phyloP scores from a whole-genome alignment of 2,329 filamentous ascomycete species.

The Fusarium pseudonygamai region DNA sequence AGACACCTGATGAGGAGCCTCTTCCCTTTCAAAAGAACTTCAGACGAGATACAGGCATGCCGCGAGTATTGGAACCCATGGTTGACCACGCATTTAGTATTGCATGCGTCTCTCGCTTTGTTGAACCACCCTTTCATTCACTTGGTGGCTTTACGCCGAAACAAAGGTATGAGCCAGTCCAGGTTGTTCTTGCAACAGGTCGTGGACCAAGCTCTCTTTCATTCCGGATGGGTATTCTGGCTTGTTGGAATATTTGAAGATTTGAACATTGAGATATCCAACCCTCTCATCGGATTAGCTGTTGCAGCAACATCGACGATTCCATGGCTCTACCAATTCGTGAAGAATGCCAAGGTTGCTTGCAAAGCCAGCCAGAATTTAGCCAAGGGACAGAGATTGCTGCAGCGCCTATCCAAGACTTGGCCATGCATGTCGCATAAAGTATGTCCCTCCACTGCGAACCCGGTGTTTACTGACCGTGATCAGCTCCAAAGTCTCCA shows the following conservation, averaged over 20 bases:
- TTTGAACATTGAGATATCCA: background rate
- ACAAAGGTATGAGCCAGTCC: background rate
- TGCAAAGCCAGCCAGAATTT: background rate
- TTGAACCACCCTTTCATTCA: conserved; percentile 9
- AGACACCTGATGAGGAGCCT: conserved; percentile 13
- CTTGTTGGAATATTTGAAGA: conserved; percentile 13
- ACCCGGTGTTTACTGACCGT: accelerated
- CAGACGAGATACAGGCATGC: background rate
- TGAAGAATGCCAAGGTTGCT: background rate
- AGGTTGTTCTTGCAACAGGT: conserved; percentile 9
- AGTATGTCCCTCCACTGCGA: background rate
- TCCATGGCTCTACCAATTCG: conserved; percentile 11
- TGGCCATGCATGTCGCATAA: conserved; percentile 10
- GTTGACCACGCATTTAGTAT: conserved; percentile 3
- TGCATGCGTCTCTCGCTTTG: conserved; percentile 12
- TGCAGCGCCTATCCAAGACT: background rate
- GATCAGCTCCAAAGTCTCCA: background rate
- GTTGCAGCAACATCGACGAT: conserved; percentile 16
- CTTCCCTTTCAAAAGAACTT: background rate
- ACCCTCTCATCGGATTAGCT: background rate
- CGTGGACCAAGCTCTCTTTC: conserved; percentile 6
- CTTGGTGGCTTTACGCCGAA: background rate
- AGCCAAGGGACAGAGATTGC: background rate
- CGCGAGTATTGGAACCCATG: conserved; percentile 10
- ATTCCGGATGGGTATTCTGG: conserved; percentile 19